These are phyloP conservation scores for Puccinellia tenuiflora DNA, from an alignment of 176 grass and related monocot genomes.

Conservation along the genomic window DNA sequence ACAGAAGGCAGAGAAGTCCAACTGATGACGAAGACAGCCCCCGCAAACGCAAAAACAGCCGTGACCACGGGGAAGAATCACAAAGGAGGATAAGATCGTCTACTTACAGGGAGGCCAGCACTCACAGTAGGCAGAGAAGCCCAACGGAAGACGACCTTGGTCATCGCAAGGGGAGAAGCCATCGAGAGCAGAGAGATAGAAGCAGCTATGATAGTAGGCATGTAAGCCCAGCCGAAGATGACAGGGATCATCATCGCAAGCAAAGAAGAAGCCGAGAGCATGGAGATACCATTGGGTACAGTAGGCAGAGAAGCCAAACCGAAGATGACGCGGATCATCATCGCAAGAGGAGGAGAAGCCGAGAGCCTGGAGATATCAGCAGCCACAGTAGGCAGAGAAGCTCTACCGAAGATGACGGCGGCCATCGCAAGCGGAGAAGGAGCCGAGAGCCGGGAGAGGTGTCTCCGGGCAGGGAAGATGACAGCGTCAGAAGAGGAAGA, in stretches of 20 bases:
- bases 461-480: constrained; percentile 40
- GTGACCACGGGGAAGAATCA: constrained; percentile 29
- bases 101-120: constrained; percentile 29
- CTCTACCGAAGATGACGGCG: not conserved
- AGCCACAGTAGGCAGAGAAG: constrained; percentile 28
- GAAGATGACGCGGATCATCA: not conserved
- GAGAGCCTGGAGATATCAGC: constrained; percentile 16
- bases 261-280: constrained; percentile 16
- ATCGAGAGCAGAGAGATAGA: not conserved
- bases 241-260: not conserved
- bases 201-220: no score
- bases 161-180: constrained; percentile 8
- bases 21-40: constrained; percentile 9
- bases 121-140: constrained; percentile 28
- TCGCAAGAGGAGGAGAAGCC: constrained; percentile 4
- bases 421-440: constrained; percentile 13
- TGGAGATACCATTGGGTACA: not conserved
- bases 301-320: constrained; percentile 21
- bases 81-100: constrained; percentile 24
- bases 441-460: constrained; percentile 29
- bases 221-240: not conserved
- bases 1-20: constrained; percentile 31
- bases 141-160: not conserved
- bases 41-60: constrained; percentile 16
- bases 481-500: constrained; percentile 19